Evolutionary conservation across 2,329 filamentous ascomycete species (phyloP).

Genomic region (Pseudogymnoascus sp.): DNA sequence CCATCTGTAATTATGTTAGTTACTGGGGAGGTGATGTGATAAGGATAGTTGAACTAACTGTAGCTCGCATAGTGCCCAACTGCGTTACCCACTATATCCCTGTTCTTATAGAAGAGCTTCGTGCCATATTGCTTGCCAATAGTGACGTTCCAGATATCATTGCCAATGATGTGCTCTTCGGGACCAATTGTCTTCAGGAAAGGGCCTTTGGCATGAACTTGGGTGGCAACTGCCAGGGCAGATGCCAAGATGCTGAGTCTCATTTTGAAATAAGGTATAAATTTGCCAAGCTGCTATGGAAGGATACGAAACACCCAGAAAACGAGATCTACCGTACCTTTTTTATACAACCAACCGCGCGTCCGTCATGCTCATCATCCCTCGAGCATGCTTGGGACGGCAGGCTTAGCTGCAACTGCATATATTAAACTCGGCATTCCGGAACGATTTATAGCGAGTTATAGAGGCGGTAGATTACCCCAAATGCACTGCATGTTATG

Average conservation of each 20-base stretch:
- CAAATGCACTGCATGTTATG: not conserved
- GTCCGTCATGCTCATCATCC: not conserved
- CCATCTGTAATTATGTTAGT: conserved; percentile 33
- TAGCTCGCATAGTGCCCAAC: conserved; percentile 7
- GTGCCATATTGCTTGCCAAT: conserved; percentile 18
- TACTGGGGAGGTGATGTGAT: conserved; percentile 1
- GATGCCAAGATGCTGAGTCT: not conserved
- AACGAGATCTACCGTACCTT: not conserved
- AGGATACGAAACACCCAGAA: not conserved
- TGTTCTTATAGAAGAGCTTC: conserved; percentile 17
- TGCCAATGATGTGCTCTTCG: conserved; percentile 16
- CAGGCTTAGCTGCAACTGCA: not conserved
- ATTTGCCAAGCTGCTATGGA: conserved; percentile 5
- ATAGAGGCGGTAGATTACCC: not conserved
- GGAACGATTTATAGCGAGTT: not conserved
- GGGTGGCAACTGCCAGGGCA: not conserved
- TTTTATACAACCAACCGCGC: conserved; percentile 2
- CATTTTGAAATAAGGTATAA: conserved; percentile 3
- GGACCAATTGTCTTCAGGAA: conserved; percentile 1
- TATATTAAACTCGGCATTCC: conserved; percentile 2
- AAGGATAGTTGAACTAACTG: not conserved
- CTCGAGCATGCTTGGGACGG: not conserved
- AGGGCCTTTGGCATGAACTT: not conserved
- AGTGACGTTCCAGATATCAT: conserved; percentile 21
- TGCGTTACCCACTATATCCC: conserved; percentile 16